Conservation (phyloP, 148 eudicot genomes). For the Chenopodium quinoa region DNA sequence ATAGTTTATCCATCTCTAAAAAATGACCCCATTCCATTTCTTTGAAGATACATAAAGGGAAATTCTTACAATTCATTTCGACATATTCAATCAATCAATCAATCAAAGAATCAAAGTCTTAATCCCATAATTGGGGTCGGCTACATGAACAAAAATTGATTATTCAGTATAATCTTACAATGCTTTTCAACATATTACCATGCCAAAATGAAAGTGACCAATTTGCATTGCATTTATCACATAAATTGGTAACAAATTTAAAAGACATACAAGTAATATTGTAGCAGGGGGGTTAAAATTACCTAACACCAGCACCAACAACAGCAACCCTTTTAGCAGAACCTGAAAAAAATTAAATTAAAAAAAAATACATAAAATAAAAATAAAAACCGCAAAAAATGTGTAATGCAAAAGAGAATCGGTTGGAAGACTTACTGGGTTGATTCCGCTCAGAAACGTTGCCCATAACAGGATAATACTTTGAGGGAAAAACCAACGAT, state of each 20-base stretch:
- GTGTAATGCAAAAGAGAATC: not conserved
- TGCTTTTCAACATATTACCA: no score
- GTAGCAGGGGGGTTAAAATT: not conserved
- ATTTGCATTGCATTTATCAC: not conserved
- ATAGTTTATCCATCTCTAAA: not conserved
- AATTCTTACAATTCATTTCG: not conserved
- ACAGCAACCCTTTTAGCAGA: conserved; percentile 77
- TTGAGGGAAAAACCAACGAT: conserved; percentile 6
- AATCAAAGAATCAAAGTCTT: no score
- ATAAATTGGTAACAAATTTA: not conserved
- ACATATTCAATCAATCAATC: no score
- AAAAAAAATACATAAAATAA: not conserved
- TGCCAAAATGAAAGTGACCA: no score
- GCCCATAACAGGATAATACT: conserved; percentile 20
- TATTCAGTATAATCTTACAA: no score
- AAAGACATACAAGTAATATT: no score
- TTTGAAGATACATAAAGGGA: not conserved
- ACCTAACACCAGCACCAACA: conserved; percentile 98
- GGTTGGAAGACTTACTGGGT: conserved; percentile 14
- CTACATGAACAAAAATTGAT: no score
- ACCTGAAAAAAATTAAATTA: conserved; percentile 33
- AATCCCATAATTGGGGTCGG: no score
- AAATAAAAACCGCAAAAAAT: not conserved
- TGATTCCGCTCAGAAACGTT: conserved; percentile 17
- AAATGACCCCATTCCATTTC: not conserved